Evolutionary conservation across 2,329 filamentous ascomycete genomes (phyloP).

Genomic region (Scedosporium dehoogii): DNA sequence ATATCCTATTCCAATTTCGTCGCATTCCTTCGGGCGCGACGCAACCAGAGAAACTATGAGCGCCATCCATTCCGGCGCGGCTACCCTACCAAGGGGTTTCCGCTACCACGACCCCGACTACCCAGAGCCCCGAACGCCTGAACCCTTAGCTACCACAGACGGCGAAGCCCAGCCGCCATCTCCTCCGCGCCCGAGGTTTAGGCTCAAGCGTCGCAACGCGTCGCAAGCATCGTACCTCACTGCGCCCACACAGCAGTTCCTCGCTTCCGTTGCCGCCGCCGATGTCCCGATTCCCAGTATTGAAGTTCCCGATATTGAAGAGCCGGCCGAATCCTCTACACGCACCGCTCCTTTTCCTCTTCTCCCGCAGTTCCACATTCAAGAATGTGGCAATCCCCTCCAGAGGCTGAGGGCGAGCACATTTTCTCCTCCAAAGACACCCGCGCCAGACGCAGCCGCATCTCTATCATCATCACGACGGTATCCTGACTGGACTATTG

Average conservation of each 20-base stretch:
- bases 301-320: conserved; percentile 44
- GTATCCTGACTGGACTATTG: conserved; percentile 50
- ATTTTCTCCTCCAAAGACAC: conserved; percentile 50
- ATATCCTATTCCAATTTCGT: neutral
- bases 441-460: conserved; percentile 35
- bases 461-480: conserved; percentile 33
- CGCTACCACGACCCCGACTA: conserved; percentile 23
- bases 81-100: conserved; percentile 33
- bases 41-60: conserved; percentile 24
- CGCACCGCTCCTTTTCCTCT: conserved; percentile 24
- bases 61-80: conserved; percentile 33
- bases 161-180: conserved; percentile 31
- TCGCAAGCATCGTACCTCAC: conserved; percentile 40
- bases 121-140: conserved; percentile 39
- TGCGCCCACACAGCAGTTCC: conserved; percentile 54
- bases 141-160: conserved; percentile 28
- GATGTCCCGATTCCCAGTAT: conserved; percentile 57
- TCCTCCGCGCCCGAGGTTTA: conserved; percentile 42
- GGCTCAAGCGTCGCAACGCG: conserved; percentile 44
- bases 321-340: conserved; percentile 27
- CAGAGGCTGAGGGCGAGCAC: conserved; percentile 27
- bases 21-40: neutral
- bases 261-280: conserved; percentile 56
- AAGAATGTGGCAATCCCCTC: conserved; percentile 18
- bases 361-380: conserved; percentile 24